Base-by-base conservation (phyloP, 495 filamentous ascomycete genomes). In the Neurospora africana region DNA sequence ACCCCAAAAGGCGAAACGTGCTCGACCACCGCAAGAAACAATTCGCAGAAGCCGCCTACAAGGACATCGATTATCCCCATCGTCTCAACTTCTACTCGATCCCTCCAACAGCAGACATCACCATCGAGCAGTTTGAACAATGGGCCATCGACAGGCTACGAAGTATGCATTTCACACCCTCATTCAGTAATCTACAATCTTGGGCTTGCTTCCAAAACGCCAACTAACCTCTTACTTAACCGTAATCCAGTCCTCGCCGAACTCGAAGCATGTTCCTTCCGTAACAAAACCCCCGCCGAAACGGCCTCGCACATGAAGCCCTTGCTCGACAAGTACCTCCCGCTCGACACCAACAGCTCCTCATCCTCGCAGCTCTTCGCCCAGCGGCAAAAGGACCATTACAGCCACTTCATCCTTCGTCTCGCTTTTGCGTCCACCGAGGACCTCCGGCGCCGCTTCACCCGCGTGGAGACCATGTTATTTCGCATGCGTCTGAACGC, bases 101-200 rank as follows among this genome's bases (percentile, higher is more conserved):
- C 27, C 94, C 96, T 38, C 96, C 96, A 0, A 97, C 93, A 2
- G 91, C 91, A 33, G 96, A 99, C 75, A 93, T 99, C 81, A 97
- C 93, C 4, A 90, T 99, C 65, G 96, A 99, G 80, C 89, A 98
- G 76, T 99, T 99, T 78, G 96, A 99, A 77, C 92, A 97, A 87
- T 99, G 96, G 96, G 96, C 95, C n/a, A 98, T 99, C 76, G 90
- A 96, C 77, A 87, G 96, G 68, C 76, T 99, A 72, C 90, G 91
- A 76, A 84, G 93, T 36, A 36, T 36, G 33, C 33, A 35, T 35
- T 6, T 0, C 2, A 35, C 33, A 35, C 33, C 5, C 33, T 35
- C 33, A 35, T 35, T 35, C 33, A 35, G 33, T 35, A 6, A 35
- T 35, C 6, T 35, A 35, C 33, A 35, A 6, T 35, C 5, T 35